A percentile compares a stretch with the other conserved stretches of the same genome.
Conservation (phyloP, 2,329 filamentous ascomycete genomes). For the Exophiala lecanii-corni region DNA sequence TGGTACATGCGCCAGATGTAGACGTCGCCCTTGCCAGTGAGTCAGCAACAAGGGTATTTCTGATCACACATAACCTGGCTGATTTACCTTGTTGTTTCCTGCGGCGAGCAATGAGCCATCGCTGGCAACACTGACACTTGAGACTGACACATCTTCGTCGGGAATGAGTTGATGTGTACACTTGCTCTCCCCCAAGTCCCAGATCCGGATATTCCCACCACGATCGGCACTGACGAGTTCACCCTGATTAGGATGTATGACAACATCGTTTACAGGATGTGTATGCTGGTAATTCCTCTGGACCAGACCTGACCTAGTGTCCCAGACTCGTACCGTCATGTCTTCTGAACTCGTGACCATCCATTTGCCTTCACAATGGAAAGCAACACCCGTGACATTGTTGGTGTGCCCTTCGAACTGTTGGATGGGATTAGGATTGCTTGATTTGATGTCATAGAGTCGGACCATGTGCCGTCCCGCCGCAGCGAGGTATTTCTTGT, state of each 20-base stretch:
- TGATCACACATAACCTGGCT: too few relatives aligned
- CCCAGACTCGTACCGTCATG: constrained; percentile 95
- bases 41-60: too few relatives aligned
- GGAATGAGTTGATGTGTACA: constrained; percentile 95
- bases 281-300: constrained; percentile 92
- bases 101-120: constrained; percentile 91
- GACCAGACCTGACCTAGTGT: constrained; percentile 76
- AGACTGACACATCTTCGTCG: constrained; percentile 88
- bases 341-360: constrained; percentile 98
- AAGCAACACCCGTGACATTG: constrained; percentile 94
- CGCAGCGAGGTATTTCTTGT: constrained; percentile 90
- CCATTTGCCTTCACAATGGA: constrained; percentile 99
- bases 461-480: constrained; percentile 82
- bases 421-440: constrained; percentile 89
- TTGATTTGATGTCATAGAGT: constrained; percentile 97
- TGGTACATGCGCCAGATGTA: constrained; percentile 96
- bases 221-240: constrained; percentile 96
- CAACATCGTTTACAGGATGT: constrained; percentile 88
- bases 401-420: constrained; percentile 94
- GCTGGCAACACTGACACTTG: constrained; percentile 91
- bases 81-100: constrained; percentile 76
- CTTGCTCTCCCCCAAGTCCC: constrained; percentile 95
- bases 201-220: constrained; percentile 85
- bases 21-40: constrained; percentile 69
- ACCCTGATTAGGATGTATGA: constrained; percentile 98